Evolutionary conservation across 495 filamentous ascomycete species (phyloP).

Genomic region (Neurospora sp.): DNA sequence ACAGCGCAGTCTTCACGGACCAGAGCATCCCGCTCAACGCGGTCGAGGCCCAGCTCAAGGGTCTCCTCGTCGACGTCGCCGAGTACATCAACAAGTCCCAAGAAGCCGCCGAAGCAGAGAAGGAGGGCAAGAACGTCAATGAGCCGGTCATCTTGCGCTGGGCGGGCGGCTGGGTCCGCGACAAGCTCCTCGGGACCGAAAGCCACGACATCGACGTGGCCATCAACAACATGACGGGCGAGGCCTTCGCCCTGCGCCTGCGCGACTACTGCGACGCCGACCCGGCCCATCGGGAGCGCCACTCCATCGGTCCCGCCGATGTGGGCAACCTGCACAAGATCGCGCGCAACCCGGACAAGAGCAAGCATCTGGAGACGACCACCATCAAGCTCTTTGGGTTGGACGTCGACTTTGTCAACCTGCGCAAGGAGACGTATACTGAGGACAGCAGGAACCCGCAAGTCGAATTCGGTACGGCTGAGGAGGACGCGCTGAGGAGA

Average conservation of each 20-base stretch:
- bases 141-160: constrained; percentile 64
- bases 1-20: not conserved
- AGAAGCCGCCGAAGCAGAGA: not conserved
- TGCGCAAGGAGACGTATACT: constrained; percentile 83
- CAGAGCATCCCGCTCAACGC: constrained; percentile 40
- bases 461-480: constrained; percentile 87
- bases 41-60: constrained; percentile 56
- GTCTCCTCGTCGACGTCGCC: constrained; percentile 66
- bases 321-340: constrained; percentile 63
- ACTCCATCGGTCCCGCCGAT: constrained; percentile 41
- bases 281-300: constrained; percentile 28
- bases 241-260: constrained; percentile 63
- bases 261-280: constrained; percentile 39
- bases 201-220: constrained; percentile 93
- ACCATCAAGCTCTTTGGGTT: constrained; percentile 77
- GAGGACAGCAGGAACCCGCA: constrained; percentile 79
- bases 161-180: constrained; percentile 96
- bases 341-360: constrained; percentile 88
- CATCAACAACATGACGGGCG: constrained; percentile 91
- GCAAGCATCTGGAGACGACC: constrained; percentile 91
- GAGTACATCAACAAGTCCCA: constrained; percentile 47
- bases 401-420: constrained; percentile 89
- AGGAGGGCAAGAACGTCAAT: constrained; percentile 5
- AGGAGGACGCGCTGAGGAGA: constrained; percentile 79
- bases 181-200: constrained; percentile 74